Conservation (phyloP, 2,329 filamentous ascomycete species). For the Pseudogymnoascus sp. region DNA sequence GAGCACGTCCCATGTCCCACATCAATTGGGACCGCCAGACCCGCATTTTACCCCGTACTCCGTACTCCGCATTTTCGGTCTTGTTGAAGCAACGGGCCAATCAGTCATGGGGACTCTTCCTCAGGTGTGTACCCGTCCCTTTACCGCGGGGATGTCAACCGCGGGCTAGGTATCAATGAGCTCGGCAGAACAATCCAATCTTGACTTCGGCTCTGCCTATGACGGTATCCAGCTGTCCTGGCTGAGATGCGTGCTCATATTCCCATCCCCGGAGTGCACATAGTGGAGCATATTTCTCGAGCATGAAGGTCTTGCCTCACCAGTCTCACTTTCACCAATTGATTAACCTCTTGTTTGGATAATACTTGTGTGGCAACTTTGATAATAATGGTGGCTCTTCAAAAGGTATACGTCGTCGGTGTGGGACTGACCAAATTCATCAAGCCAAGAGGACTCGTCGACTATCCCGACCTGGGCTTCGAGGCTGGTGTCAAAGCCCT, state of each 20-base stretch:
- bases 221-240: not conserved
- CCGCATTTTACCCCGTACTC: not conserved
- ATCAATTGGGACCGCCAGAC: not conserved
- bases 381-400: not conserved
- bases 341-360: not conserved
- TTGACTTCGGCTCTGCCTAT: not conserved
- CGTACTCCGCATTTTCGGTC: not conserved
- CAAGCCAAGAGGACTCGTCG: conserved; percentile 30
- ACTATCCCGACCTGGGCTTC: conserved; percentile 31
- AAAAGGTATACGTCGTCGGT: conserved; percentile 22
- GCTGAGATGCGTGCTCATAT: not conserved
- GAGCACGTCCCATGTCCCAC: not conserved
- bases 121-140: too few relatives aligned
- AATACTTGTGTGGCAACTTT: not conserved
- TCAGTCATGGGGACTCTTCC: too few relatives aligned
- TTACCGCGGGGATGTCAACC: not conserved
- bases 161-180: not conserved
- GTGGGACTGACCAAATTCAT: conserved; percentile 27
- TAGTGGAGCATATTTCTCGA: not conserved
- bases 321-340: not conserved
- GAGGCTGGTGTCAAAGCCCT: conserved; percentile 22
- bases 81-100: not conserved
- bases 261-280: not conserved
- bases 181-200: not conserved
- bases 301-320: not conserved